Conservation (phyloP, 2,329 filamentous ascomycete genomes). For the Sporothrix mexicana region DNA sequence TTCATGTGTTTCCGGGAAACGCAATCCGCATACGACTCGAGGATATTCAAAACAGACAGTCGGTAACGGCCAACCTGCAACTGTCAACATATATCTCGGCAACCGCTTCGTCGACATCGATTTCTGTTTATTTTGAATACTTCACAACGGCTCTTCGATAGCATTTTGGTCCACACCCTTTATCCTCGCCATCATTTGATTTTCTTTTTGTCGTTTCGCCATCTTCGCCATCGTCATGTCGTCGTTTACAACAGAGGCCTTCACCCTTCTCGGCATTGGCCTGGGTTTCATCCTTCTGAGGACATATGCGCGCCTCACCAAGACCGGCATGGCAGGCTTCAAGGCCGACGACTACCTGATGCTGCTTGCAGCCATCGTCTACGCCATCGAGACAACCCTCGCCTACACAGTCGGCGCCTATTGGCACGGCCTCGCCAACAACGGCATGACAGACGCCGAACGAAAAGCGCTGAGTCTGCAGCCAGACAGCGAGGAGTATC, state of each 20-base stretch:
- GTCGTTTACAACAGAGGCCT: conserved; percentile 53
- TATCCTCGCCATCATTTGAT: background rate
- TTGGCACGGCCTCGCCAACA: conserved; percentile 45
- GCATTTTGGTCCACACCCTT: background rate
- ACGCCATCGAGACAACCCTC: conserved; percentile 41
- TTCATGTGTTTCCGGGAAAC: background rate
- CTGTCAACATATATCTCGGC: conserved; percentile 10
- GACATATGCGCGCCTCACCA: conserved; percentile 54
- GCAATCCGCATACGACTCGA: background rate
- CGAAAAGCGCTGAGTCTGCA: conserved; percentile 38
- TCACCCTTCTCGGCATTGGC: conserved; percentile 58
- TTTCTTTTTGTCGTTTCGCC: background rate
- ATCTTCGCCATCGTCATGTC: background rate
- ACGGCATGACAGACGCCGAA: conserved; percentile 44
- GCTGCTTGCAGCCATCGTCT: conserved; percentile 53
- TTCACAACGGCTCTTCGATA: background rate
- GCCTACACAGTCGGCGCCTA: conserved; percentile 43
- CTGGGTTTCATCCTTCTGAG: conserved; percentile 57
- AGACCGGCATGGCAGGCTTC: conserved; percentile 57
- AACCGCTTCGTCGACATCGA: background rate
- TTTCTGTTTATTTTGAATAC: background rate
- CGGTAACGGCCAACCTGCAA: background rate
- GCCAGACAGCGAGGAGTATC: conserved; percentile 42
- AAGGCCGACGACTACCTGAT: conserved; percentile 66
- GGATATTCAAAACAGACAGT: background rate